Evolutionary conservation across 257 asterid species (phyloP).

Genomic region (Petrea volubilis): DNA sequence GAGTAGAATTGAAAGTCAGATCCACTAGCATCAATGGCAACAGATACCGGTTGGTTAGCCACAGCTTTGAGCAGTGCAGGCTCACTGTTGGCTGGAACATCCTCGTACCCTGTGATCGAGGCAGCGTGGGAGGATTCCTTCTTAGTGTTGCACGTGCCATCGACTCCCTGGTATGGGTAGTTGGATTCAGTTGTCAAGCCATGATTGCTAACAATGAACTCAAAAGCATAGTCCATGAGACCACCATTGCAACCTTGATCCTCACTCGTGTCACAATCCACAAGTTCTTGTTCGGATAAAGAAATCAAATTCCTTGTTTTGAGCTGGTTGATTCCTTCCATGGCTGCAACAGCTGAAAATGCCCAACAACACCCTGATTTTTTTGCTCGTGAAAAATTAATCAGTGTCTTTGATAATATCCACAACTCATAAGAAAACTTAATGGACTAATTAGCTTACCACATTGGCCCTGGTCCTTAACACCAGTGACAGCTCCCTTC

Average conservation of each 20-base stretch:
- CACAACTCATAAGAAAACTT: neutral
- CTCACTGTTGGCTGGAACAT: constrained; percentile 36
- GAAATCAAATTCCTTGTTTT: constrained; percentile 25
- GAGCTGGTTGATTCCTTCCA: constrained; percentile 35
- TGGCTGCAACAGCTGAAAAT: constrained; percentile 41
- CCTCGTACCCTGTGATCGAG: constrained; percentile 31
- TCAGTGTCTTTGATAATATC: neutral
- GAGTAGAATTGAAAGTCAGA: constrained; percentile 36
- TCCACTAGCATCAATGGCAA: constrained; percentile 38
- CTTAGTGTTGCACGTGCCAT: constrained; percentile 28
- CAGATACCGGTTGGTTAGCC: constrained; percentile 33
- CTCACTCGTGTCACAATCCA: constrained; percentile 37
- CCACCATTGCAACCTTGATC: constrained; percentile 42
- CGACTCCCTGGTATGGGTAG: constrained; percentile 32
- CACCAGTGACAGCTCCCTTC: constrained; percentile 49
- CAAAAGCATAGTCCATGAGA: constrained; percentile 27
- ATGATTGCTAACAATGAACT: constrained; percentile 22
- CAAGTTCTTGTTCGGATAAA: constrained; percentile 39
- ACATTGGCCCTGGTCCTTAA: constrained; percentile 49
- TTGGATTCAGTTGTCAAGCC: constrained; percentile 34
- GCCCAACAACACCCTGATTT: constrained; percentile 44
- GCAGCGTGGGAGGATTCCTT: constrained; percentile 26
- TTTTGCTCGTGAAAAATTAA: neutral
- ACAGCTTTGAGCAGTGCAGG: constrained; percentile 30
- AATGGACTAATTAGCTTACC: constrained; percentile 22